phyloP scores from a whole-genome alignment of 148 eudicot species.

The Rhododendron ovatum region DNA sequence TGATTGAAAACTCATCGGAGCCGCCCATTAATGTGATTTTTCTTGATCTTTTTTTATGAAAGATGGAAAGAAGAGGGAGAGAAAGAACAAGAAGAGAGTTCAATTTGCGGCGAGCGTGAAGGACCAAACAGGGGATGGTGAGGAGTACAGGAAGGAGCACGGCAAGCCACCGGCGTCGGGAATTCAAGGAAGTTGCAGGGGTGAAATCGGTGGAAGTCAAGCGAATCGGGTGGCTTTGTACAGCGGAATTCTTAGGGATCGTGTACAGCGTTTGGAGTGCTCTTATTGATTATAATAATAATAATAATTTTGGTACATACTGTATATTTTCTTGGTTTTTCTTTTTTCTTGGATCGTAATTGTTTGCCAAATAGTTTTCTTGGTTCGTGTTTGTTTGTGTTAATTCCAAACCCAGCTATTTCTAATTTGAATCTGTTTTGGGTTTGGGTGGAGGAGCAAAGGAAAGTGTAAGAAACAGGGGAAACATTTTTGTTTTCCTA shows the following conservation, averaged over 20 bases:
- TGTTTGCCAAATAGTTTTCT: neutral
- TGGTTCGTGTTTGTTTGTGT: neutral
- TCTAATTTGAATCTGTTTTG: neutral
- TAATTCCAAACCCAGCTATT: neutral
- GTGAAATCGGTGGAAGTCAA: conserved; percentile 30
- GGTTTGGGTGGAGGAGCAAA: neutral
- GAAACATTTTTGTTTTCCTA: neutral
- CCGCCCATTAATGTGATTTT: neutral
- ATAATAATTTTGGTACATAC: neutral
- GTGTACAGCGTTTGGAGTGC: conserved; percentile 35
- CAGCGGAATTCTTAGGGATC: conserved; percentile 54
- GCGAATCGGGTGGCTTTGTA: conserved; percentile 58
- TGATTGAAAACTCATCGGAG: too few species aligned
- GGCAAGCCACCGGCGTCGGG: neutral
- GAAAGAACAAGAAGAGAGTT: conserved; percentile 49
- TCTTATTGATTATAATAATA: conserved; percentile 11
- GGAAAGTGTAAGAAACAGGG: neutral
- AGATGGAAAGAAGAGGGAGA: conserved; percentile 36
- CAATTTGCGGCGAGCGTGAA: conserved; percentile 52
- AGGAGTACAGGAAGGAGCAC: conserved; percentile 21
- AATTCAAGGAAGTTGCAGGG: conserved; percentile 15
- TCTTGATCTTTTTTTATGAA: neutral
- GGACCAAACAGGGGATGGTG: conserved; percentile 24
- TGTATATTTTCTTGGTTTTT: neutral
- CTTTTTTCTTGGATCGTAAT: neutral